phyloP scores from a whole-genome alignment of 352 stramenopile genomes.

The Globisporangium cylindrosporum region DNA sequence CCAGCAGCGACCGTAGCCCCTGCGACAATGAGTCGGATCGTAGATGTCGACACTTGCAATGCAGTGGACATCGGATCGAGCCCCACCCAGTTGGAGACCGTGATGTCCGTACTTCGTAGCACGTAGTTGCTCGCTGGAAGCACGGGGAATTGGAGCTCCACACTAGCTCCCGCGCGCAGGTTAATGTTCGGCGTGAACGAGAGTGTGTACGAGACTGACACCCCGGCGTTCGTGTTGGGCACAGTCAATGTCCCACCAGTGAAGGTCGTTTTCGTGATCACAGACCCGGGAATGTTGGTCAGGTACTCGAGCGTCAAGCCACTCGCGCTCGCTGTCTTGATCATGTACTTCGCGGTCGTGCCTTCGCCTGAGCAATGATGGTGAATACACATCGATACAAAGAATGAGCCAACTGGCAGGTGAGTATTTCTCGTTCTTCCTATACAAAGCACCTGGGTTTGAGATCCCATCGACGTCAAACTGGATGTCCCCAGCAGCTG shows the following conservation, averaged over 20 bases:
- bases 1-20: conserved; percentile 25
- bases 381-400: neutral
- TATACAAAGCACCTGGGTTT: conserved; percentile 39
- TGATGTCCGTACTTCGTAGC: conserved; percentile 23
- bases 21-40: conserved; percentile 36
- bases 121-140: conserved; percentile 39
- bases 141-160: conserved; percentile 47
- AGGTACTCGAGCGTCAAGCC: conserved; percentile 35
- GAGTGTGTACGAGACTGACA: conserved; percentile 27
- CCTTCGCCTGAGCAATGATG: conserved; percentile 29
- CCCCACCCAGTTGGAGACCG: conserved; percentile 19
- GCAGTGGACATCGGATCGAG: conserved; percentile 32
- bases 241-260: conserved; percentile 25
- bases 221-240: conserved; percentile 31
- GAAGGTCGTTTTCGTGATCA: conserved; percentile 29
- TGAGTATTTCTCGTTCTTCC: neutral
- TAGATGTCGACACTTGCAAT: conserved; percentile 27
- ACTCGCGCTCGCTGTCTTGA: conserved; percentile 30
- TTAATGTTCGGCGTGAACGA: conserved; percentile 40
- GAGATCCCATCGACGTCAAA: conserved; percentile 57
- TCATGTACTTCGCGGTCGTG: conserved; percentile 34
- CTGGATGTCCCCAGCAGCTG: conserved; percentile 25
- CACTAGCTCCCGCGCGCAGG: conserved; percentile 35
- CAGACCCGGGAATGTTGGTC: conserved; percentile 24
- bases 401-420: neutral